phyloP scores from a whole-genome alignment of 108 stramenopile species.

The Skeletonema marinoi region DNA sequence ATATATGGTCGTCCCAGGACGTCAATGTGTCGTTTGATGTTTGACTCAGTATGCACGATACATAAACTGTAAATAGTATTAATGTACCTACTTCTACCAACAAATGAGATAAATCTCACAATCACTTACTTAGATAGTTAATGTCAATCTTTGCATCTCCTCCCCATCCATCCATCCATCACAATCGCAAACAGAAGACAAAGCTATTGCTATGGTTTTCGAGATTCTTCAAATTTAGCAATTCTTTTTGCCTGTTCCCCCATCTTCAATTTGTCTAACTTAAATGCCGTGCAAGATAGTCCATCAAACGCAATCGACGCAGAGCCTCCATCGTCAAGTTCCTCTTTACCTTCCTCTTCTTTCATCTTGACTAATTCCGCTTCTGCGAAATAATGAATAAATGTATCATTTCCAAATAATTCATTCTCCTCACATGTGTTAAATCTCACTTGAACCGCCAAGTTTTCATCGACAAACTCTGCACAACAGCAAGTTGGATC shows the following conservation, averaged over 20 bases:
- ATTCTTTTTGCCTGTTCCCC: constrained; percentile 43
- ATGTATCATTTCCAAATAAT: constrained; percentile 24
- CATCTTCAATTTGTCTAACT: constrained; percentile 47
- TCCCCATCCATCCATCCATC: no score
- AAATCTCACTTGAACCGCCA: constrained; percentile 72
- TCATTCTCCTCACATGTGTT: background rate
- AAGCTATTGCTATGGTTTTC: background rate
- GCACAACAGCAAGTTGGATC: constrained; percentile 89
- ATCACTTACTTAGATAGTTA: no score
- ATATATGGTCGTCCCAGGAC: no score
- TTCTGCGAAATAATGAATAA: constrained; percentile 73
- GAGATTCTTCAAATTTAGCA: constrained; percentile 39
- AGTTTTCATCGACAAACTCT: constrained; percentile 66
- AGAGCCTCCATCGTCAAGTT: background rate
- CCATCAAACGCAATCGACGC: constrained; percentile 48
- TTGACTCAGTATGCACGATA: no score
- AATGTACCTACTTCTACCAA: no score
- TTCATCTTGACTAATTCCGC: constrained; percentile 54
- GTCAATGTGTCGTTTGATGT: no score
- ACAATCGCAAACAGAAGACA: no score
- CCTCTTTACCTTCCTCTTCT: background rate
- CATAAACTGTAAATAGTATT: no score
- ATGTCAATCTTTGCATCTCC: no score
- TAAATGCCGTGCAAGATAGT: constrained; percentile 51
- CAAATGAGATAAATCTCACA: no score